Percentiles rank a stretch among this genome's conserved stretches.
Evolutionary conservation across 441 rosid genomes (phyloP).

Genomic region (Gossypium aridum): DNA sequence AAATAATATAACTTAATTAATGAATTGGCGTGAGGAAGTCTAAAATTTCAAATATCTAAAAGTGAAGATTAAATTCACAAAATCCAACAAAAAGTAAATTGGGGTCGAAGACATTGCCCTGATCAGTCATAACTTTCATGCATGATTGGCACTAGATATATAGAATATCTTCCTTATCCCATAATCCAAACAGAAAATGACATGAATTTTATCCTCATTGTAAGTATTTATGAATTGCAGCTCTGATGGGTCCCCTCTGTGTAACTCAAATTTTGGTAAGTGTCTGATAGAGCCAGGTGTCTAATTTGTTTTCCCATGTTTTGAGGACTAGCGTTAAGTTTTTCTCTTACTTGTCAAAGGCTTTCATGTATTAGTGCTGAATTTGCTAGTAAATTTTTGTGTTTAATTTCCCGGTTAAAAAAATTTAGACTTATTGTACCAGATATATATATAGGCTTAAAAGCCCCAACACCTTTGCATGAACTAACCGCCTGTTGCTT

Average conservation of each 20-base stretch:
- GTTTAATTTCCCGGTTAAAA: background rate
- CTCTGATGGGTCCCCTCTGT: slow-evolving; percentile 1
- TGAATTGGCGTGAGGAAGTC: too few species aligned
- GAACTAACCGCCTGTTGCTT: slow-evolving; percentile 14
- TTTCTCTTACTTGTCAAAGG: background rate
- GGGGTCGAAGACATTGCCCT: background rate
- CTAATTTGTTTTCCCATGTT: background rate
- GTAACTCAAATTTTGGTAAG: background rate
- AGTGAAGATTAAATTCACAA: background rate
- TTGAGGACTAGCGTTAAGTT: too few species aligned
- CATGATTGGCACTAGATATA: slow-evolving; percentile 1
- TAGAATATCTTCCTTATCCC: slow-evolving; percentile 13
- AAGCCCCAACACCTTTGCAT: slow-evolving; percentile 11
- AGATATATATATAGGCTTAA: background rate
- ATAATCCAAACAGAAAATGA: slow-evolving; percentile 14
- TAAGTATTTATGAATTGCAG: background rate
- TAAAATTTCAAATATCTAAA: background rate
- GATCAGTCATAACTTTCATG: background rate
- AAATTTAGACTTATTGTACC: background rate
- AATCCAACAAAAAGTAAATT: background rate
- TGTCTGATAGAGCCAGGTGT: background rate
- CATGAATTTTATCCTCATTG: slow-evolving; percentile 10
- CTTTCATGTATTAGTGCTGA: background rate
- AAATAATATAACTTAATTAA: background rate
- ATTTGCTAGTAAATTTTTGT: background rate